Percentiles rank a stretch among this genome's conserved stretches.
phyloP scores from a whole-genome alignment of 2,329 filamentous ascomycete genomes.

The Ilyonectria mors-panacis region DNA sequence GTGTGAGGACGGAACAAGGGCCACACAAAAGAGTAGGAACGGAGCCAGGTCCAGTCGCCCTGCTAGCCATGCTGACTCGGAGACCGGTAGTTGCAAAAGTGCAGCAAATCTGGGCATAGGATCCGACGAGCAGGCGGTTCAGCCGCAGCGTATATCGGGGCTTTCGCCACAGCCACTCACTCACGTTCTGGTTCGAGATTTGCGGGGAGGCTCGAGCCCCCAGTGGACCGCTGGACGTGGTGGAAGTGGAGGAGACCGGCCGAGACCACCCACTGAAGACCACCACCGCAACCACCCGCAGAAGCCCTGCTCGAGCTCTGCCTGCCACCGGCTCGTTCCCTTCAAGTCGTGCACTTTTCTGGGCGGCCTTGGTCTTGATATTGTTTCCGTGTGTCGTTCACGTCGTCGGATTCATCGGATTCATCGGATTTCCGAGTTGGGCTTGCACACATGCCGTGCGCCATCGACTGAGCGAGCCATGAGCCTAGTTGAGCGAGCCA shows the following conservation, averaged over 20 bases:
- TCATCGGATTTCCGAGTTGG: too few relatives aligned
- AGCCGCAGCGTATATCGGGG: neutral
- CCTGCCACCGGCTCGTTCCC: too few relatives aligned
- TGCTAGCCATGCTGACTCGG: neutral
- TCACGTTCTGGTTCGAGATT: neutral
- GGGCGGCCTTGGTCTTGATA: too few relatives aligned
- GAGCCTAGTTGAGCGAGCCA: too few relatives aligned
- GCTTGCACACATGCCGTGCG: too few relatives aligned
- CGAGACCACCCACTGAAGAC: neutral
- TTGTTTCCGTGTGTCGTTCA: too few relatives aligned
- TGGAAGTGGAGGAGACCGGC: slow-evolving; percentile 2
- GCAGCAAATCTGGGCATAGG: neutral
- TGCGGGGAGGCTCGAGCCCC: neutral
- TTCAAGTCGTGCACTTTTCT: too few relatives aligned
- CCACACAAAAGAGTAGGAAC: neutral
- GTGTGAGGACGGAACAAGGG: neutral
- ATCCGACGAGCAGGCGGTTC: neutral
- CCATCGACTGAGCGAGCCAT: too few relatives aligned
- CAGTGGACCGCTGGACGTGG: neutral
- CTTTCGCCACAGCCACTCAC: neutral
- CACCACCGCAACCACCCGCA: too few relatives aligned
- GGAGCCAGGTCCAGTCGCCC: neutral
- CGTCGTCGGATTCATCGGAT: too few relatives aligned
- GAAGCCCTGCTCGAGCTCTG: too few relatives aligned
- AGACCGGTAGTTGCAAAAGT: neutral